A percentile compares a stretch with the other conserved stretches of the same genome.
These are phyloP conservation scores for Sphenostylis stenocarpa DNA, from an alignment of 306 rosid species.

Conservation along the genomic window DNA sequence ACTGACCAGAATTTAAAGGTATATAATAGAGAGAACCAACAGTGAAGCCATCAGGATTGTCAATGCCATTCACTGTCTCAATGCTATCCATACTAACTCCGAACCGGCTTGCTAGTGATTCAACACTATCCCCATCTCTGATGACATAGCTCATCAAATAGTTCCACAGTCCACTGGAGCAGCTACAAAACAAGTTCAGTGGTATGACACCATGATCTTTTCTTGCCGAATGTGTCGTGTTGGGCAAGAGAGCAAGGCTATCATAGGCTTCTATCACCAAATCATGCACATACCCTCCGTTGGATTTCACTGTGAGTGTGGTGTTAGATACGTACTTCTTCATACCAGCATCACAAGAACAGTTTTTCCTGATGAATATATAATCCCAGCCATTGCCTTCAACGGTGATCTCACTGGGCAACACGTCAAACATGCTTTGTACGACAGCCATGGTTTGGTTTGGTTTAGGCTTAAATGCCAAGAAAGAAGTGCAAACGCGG, in stretches of 20 bases:
- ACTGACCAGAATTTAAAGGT: slow-evolving; percentile 88
- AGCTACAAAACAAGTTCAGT: slow-evolving; percentile 82
- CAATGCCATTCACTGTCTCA: slow-evolving; percentile 74
- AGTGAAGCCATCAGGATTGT: slow-evolving; percentile 75
- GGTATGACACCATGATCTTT: slow-evolving; percentile 67
- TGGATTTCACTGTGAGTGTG: slow-evolving; percentile 78
- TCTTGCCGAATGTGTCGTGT: slow-evolving; percentile 56
- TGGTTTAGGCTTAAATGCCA: slow-evolving; percentile 67
- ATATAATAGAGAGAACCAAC: slow-evolving; percentile 82
- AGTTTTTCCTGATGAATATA: slow-evolving; percentile 74
- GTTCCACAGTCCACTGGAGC: slow-evolving; percentile 90
- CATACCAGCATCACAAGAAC: slow-evolving; percentile 67
- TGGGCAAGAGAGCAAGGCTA: slow-evolving; percentile 67
- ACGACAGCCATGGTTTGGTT: slow-evolving; percentile 63
- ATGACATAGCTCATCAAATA: slow-evolving; percentile 90
- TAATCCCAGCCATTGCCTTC: slow-evolving; percentile 70
- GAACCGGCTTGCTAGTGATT: slow-evolving; percentile 82
- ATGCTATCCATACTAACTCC: slow-evolving; percentile 97
- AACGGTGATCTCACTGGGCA: slow-evolving; percentile 68
- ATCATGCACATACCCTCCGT: slow-evolving; percentile 59
- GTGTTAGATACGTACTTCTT: slow-evolving; percentile 70
- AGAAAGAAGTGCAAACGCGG: slow-evolving; percentile 82
- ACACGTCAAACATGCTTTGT: slow-evolving; percentile 88
- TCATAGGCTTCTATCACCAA: slow-evolving; percentile 73
- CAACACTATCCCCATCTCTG: slow-evolving; percentile 82